Evolutionary conservation across 305 asterid genomes (phyloP), one percentile per base, ranked within the genome.

Genomic region (Rubia peregrina): DNA sequence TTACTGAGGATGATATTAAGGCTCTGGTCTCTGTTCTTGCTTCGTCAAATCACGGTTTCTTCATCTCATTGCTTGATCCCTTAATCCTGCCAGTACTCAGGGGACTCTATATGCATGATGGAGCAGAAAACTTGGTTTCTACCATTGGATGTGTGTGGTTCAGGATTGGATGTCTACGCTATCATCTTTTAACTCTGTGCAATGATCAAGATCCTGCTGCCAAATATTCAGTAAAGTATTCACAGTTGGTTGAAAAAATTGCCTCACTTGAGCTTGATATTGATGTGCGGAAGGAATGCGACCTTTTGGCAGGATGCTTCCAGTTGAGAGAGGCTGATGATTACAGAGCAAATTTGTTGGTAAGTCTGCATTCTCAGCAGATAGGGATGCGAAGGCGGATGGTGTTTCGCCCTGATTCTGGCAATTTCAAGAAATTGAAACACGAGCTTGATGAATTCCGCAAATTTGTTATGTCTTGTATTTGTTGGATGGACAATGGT

Each of bases 171-270:
- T 83, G 84, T 22, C 61, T 95, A 51, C 97, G 97, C 9, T 95
- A 86, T 83, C 83, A 79, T 79, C 98, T 95, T 70, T 80, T 95
- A 83, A 83, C 85, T 75, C 68, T 85, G 74, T 82, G 84, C 74
- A 84, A 80, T 80, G 87, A 85, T 78, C 78, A 90, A 76, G 99
- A 95, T 79, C 99, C 97, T 63, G 79, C 93, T 74, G 82, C 83
- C 49, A 95, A 91, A 79, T 83, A 88, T 80, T 74, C 89, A 8
- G 44, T 95, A 60, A 91, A 85, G 86, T 79, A 84, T 83, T 81
- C 92, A 9, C 90, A 77, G 67, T 71, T 95, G 71, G 67, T 81
- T 56, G 85, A 88, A 77, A 95, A 80, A 83, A 90, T 90, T 76
- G 80, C 85, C 69, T 88, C 86, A 6, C 90, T 91, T 84, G 85